Conservation (phyloP, 176 grass and related monocot genomes). For the Metroxylon sagu region DNA sequence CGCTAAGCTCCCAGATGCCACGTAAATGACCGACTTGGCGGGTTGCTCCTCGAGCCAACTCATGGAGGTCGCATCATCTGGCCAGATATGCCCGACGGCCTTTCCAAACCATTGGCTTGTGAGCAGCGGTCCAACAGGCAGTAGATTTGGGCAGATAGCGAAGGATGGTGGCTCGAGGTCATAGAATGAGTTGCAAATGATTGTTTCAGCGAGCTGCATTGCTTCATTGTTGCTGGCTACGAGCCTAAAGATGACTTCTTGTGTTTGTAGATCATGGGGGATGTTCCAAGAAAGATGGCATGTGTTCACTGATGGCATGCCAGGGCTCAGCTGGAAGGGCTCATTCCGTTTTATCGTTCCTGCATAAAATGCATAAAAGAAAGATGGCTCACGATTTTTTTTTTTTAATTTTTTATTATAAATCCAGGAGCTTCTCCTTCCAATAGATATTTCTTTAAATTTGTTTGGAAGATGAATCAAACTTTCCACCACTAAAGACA, state of each 20-base stretch:
- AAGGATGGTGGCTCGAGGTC: conserved; percentile 35
- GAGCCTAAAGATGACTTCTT: conserved; percentile 32
- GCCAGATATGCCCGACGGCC: conserved; percentile 39
- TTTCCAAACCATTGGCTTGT: conserved; percentile 9
- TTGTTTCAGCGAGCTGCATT: conserved; percentile 25
- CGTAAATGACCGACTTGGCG: conserved; percentile 37
- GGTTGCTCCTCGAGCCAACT: conserved; percentile 38
- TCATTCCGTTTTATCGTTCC: conserved; percentile 33
- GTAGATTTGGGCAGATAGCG: conserved; percentile 17
- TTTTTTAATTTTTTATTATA: conserved; percentile 1
- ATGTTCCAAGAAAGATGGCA: conserved; percentile 42
- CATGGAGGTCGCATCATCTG: conserved; percentile 37
- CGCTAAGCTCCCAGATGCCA: conserved; percentile 58
- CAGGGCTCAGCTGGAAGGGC: conserved; percentile 31
- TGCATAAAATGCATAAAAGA: background rate
- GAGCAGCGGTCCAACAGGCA: conserved; percentile 38
- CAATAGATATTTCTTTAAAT: too few relatives aligned
- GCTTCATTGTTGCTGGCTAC: conserved; percentile 33
- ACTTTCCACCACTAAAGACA: too few relatives aligned
- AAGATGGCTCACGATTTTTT: background rate
- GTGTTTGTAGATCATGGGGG: conserved; percentile 20
- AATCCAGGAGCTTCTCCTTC: too few relatives aligned
- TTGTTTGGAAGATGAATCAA: too few relatives aligned
- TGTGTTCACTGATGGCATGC: conserved; percentile 24
- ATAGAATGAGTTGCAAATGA: conserved; percentile 50